Base-by-base conservation (phyloP, 768 basidiomycete genomes). In the Auriculariales sp. region DNA sequence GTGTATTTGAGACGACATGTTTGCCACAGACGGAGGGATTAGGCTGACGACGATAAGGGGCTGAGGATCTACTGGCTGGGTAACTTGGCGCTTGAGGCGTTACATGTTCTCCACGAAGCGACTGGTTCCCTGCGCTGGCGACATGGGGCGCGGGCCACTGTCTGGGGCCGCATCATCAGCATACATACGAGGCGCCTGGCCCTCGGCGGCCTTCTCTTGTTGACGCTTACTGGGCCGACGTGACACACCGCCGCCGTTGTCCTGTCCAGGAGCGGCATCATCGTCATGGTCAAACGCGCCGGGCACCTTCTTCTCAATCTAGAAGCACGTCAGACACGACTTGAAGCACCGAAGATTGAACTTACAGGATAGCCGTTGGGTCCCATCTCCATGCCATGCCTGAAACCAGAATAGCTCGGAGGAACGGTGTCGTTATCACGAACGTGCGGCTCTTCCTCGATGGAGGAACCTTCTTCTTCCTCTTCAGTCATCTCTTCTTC, bases 181-280 rank as follows among this genome's bases (percentile, higher is more conserved):
- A 17, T 52, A 55, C 27, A 46, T 39, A 51, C 65, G 71, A 10
- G 70, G 71, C 9, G 54, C 35, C 17, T 71, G 69, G 4, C 75
- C 76, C 58, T 79, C 81, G 0, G 83, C 80, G 9, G 83, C 80
- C 64, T 85, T 84, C 61, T 83, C 85, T 64, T 77, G 72, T 58
- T 76, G 79, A 42, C 84, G 75, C 56, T 72, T 69, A 58, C 75
- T 81, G 22, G 71, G 66, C 46, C 69, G 65, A 34, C 73, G 68
- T 17, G 68, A 60, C 39, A 70, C 54, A 28, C 58, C 64, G 12
- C 62, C 60, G 6, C 57, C 61, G 28, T 56, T 58, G 47, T 54
- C 51, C 28, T 55, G 56, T 28, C 49, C 60, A 24, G 52, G 57
- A 27, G 49, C 35, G 47, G 49, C 49, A 53, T 58, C 57, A 11